Base-by-base conservation (phyloP, 179 eudicot species). In the Heliamphora pulchella region DNA sequence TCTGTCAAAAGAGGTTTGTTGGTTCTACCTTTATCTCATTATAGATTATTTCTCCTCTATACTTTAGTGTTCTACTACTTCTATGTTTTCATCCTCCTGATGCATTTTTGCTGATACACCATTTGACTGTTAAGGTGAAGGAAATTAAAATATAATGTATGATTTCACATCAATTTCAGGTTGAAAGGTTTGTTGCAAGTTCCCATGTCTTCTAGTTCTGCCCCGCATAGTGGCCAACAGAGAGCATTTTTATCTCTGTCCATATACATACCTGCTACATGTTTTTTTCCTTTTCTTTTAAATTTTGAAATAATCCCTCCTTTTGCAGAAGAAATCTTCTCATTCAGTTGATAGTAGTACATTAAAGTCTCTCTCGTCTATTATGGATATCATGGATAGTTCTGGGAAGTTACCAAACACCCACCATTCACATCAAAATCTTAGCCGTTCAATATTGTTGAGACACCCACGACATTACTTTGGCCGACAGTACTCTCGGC, bases 381-480 rank as follows among this genome's bases (percentile, higher is more conserved):
- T 78, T 47, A 81, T 83, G 78, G 89, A 88, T 43, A 83, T 67
- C 11, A 83, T 77, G 86, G 94, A 89, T 81, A 83, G 79, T 78
- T 82, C 87, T 73, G 80, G 67, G 55, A 89, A 84, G 84, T 80
- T 81, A 63, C 65, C 85, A 63, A 83, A 80, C 58, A 58, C 82
- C 61, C 88, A 86, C 79, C 83, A 82, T 71, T 78, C 87, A 55
- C 84, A 82, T 66, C 86, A 78, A 78, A 87, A 87, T 82, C 65
- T 82, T 72, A 83, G 82, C 68, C 93, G 85, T 71, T 47, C 88
- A 72, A 71, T 90, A 81, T 83, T 86, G n/a, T 54, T 83, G 68
- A 89, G 86, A 76, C 90, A 89, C 70, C 85, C 92, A 5, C 93
- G 89, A 75, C 90, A 89, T 79, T 83, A 84, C 75, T 89, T 82